Conservation (phyloP, 495 filamentous ascomycete genomes). For the Aspergillus sclerotioniger region DNA sequence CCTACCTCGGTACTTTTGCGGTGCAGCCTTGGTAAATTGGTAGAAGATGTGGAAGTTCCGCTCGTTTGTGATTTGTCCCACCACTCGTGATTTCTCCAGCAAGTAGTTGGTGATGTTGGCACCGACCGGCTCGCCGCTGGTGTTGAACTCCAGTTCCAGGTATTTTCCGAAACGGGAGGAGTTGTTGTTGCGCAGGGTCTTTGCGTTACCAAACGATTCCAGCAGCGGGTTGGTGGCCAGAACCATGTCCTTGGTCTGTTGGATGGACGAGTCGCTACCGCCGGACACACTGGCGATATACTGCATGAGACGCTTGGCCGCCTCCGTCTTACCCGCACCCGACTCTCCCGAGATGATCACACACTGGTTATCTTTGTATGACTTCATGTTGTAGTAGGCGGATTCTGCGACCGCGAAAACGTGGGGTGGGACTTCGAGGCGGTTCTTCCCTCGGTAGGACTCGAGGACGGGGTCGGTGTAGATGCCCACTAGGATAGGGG, state of each 20-base stretch:
- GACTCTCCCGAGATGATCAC: slow-evolving; percentile 99
- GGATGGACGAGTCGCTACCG: slow-evolving; percentile 84
- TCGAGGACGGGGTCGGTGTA: slow-evolving; percentile 92
- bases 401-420: slow-evolving; percentile 98
- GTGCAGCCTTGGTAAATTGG: slow-evolving; percentile 94
- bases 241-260: slow-evolving; percentile 98
- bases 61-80: slow-evolving; percentile 93
- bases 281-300: slow-evolving; percentile 98
- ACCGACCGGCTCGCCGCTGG: slow-evolving; percentile 87
- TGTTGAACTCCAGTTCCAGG: slow-evolving; percentile 94
- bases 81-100: slow-evolving; percentile 91
- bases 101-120: slow-evolving; percentile 98
- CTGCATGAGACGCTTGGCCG: slow-evolving; percentile 98
- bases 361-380: slow-evolving; percentile 98
- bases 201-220: slow-evolving; percentile 97
- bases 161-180: slow-evolving; percentile 98
- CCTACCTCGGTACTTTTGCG: slow-evolving; percentile 72
- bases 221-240: slow-evolving; percentile 95
- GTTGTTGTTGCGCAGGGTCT: slow-evolving; percentile 98
- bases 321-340: slow-evolving; percentile 98
- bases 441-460: slow-evolving; percentile 93
- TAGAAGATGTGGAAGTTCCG: slow-evolving; percentile 99
- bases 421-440: slow-evolving; percentile 92
- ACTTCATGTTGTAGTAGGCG: slow-evolving; percentile 99
- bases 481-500: slow-evolving; percentile 69